Evolutionary conservation across 2,329 filamentous ascomycete species (phyloP).

Genomic region (Ploettnerulaceae sp.): DNA sequence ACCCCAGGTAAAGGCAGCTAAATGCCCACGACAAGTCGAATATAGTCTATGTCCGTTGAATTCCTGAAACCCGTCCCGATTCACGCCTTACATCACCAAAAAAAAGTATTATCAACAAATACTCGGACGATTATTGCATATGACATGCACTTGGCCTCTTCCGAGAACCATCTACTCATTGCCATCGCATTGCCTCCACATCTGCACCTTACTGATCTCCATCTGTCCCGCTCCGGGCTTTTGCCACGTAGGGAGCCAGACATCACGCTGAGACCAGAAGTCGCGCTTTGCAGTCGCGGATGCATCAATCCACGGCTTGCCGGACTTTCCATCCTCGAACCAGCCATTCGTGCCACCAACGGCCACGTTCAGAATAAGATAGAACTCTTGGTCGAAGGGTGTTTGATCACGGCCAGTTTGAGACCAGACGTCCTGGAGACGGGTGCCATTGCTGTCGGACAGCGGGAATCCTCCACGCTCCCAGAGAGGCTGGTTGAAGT

Average conservation of each 20-base stretch:
- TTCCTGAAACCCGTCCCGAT: too few relatives aligned
- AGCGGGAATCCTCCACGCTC: conserved; percentile 62
- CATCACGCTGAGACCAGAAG: conserved; percentile 65
- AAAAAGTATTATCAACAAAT: not conserved
- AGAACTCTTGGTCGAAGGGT: conserved; percentile 73
- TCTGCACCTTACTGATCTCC: conserved; percentile 64
- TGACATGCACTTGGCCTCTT: not conserved
- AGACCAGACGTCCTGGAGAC: conserved; percentile 59
- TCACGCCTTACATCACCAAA: too few relatives aligned
- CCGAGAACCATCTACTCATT: too few relatives aligned
- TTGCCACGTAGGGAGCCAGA: conserved; percentile 70
- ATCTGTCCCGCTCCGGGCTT: conserved; percentile 52
- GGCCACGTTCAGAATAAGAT: conserved; percentile 69
- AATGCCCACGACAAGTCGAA: too few relatives aligned
- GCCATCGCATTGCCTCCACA: conserved; percentile 65
- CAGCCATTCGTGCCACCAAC: conserved; percentile 78
- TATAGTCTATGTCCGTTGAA: too few relatives aligned
- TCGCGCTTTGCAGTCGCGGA: conserved; percentile 64
- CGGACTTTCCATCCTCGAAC: conserved; percentile 67
- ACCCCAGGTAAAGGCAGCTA: too few relatives aligned
- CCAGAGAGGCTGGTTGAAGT: conserved; percentile 66
- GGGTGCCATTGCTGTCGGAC: conserved; percentile 59
- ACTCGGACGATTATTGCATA: not conserved
- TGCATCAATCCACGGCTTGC: conserved; percentile 75
- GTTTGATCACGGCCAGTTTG: conserved; percentile 55